Base-by-base conservation (phyloP, 108 stramenopile species). In the Skeletonema menzelii region DNA sequence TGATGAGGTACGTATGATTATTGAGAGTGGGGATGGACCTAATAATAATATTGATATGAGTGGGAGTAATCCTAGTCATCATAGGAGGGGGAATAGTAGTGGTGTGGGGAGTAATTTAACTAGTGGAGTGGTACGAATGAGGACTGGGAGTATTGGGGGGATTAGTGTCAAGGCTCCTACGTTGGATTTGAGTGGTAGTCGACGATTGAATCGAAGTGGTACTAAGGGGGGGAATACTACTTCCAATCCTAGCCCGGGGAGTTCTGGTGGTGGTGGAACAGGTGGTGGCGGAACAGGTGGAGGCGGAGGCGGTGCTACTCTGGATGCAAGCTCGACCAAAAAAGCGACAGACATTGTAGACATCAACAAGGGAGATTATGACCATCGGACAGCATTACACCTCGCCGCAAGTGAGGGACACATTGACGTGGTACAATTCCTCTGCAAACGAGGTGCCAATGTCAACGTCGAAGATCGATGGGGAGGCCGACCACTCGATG, bases 321-420 rank as follows among this genome's bases (percentile, higher is more conserved):
- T 27, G 56, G 56, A 56, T 32, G 20, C 20, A 5, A 67, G 27
- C 22, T 22, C 56, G 13, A 28, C 47, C 2, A 72, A 64, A 34
- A 65, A 44, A 0, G 17, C 31, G 8, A 20, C 11, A 8, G 63
- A 32, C 3, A 7, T n/a, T 12, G 69, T 88, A 11, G 86, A 88
- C 56, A 82, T 93, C 1, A 87, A 92, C 63, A 82, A 82, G n/a
- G 83, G 88, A 1, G 96, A 97, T 76, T 95, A 95, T 63, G 96
- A 97, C 73, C 87, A 82, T 46, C 83, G 97, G 32, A 97, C 97
- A 27, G 89, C 95, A 8, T 53, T 97, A 64, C 97, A 98, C 68
- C 53, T 98, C 47, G 95, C 94, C 2, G 85, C 90, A 4, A 83
- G 86, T 2, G 95, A 90, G 59, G 96, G 96, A 38, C 90, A 92